Evolutionary conservation across 1,284 basidiomycete genomes (phyloP).

Genomic region (Malassezia restricta): DNA sequence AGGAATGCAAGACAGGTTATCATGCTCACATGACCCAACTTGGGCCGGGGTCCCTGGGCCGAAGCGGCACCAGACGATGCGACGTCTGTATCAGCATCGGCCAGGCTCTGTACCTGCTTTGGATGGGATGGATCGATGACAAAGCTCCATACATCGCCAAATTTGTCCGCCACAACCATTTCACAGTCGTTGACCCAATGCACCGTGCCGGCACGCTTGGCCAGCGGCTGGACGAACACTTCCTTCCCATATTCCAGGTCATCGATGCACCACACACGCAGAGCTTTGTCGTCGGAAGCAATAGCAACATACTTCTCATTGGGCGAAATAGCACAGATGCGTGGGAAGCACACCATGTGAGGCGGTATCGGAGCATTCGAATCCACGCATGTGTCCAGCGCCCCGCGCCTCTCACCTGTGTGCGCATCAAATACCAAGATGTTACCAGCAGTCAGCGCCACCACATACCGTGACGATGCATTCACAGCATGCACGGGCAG

Average conservation of each 20-base stretch:
- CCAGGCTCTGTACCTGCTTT: not conserved
- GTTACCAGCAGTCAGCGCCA: constrained; percentile 8
- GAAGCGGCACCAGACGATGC: constrained; percentile 1
- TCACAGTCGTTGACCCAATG: constrained; percentile 27
- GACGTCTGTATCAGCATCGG: constrained; percentile 19
- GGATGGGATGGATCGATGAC: constrained; percentile 8
- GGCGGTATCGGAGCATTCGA: not conserved
- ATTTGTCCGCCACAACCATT: constrained; percentile 31
- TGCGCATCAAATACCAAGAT: constrained; percentile 1
- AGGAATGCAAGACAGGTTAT: constrained; percentile 30
- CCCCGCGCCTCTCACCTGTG: not conserved
- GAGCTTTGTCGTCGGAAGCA: constrained; percentile 38
- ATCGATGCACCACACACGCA: constrained; percentile 27
- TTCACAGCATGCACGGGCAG: constrained; percentile 14
- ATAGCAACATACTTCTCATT: constrained; percentile 27
- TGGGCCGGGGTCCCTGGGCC: constrained; percentile 16
- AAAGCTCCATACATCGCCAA: constrained; percentile 31
- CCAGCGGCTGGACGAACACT: constrained; percentile 26
- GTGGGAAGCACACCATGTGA: constrained; percentile 18
- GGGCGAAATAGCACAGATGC: constrained; percentile 28
- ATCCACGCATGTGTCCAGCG: constrained; percentile 11
- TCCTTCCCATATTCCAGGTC: constrained; percentile 18
- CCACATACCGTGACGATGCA: constrained; percentile 4
- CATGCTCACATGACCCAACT: constrained; percentile 38
- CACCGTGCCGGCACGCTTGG: constrained; percentile 34